These are phyloP conservation scores for Cladosporium phlei DNA, from an alignment of 2,329 filamentous ascomycete species.

Conservation along the genomic window DNA sequence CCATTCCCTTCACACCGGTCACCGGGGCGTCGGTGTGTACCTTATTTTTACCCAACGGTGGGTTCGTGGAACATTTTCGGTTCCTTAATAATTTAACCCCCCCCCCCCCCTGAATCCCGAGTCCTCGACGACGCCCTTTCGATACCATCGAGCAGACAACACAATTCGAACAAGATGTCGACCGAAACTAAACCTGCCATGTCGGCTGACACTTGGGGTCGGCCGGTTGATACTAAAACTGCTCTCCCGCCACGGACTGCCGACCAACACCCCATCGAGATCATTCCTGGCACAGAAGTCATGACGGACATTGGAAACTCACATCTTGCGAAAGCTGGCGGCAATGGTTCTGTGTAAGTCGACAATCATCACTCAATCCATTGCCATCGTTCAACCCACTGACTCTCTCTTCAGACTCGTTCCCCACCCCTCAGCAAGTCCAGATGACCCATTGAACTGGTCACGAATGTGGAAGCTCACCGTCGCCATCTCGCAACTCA, in stretches of 20 bases:
- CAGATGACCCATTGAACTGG: conserved; percentile 28
- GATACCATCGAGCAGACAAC: too few species aligned
- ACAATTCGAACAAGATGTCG: conserved; percentile 6
- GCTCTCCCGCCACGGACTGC: conserved; percentile 16
- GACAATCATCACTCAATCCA: background rate
- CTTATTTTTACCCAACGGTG: too few species aligned
- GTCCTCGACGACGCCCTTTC: too few species aligned
- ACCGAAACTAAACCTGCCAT: too few species aligned
- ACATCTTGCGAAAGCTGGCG: conserved; percentile 26
- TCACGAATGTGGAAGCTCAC: conserved; percentile 27
- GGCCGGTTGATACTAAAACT: too few species aligned
- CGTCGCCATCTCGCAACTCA: conserved; percentile 35
- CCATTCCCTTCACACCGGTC: too few species aligned
- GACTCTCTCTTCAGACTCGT: conserved; percentile 19
- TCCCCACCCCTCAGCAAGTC: conserved; percentile 25
- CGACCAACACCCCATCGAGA: conserved; percentile 24
- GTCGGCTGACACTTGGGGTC: too few species aligned
- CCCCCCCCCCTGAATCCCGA: too few species aligned
- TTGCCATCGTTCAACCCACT: background rate
- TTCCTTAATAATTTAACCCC: too few species aligned
- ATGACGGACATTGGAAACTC: conserved; percentile 27
- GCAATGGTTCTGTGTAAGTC: conserved; percentile 25
- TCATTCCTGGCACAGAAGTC: conserved; percentile 29
- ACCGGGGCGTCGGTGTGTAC: too few species aligned
- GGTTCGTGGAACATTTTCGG: too few species aligned